Evolutionary conservation across 2,329 filamentous ascomycete genomes (phyloP), one percentile per base, ranked within the genome.

Genomic region (Hypoxylon sp.): DNA sequence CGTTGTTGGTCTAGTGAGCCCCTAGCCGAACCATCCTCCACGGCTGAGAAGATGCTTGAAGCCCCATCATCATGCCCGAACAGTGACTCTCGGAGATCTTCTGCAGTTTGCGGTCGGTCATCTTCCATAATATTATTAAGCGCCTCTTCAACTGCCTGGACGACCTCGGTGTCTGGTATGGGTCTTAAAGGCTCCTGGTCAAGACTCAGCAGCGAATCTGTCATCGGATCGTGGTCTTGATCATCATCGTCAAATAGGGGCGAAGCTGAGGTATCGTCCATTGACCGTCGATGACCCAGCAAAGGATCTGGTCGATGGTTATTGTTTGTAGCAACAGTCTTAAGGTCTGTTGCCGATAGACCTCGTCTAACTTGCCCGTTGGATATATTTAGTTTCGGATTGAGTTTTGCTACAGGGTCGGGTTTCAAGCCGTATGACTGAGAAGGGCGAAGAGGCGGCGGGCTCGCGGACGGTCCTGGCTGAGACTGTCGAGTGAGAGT

Each of bases 91-190:
- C 88, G 82, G 14, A 90, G 77, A 68, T 90, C 89, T 70, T 90
- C 88, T 1, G 87, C 84, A 18, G 87, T 87, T 51, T 91, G 80
- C 12, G 85, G 85, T 32, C 83, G 88, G 49, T 91, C 87, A 69
- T 93, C 89, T 70, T 93, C 93, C 83, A 99, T 91, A 67, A 99
- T 99, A 68, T 94, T 92, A 69, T 91, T 97, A 50, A 99, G 83
- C 14, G 94, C 96, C 69, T 92, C 89, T 76, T 98, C 94, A 86
- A 99, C 95, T 2, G 93, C 95, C 78, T 96, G 89, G 4, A 99
- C 93, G 26, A 97, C 91, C 64, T 90, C 87, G 0, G 87, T 91
- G 73, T 97, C 91, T 4, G 91, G 90, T 0, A 82, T 82, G 20
- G 83, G 83, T 61, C 83, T 84, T 8, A 85, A 83, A n/a, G 81